phyloP scores from a whole-genome alignment of 331 rosid genomes.

The Phaseolus coccineus region DNA sequence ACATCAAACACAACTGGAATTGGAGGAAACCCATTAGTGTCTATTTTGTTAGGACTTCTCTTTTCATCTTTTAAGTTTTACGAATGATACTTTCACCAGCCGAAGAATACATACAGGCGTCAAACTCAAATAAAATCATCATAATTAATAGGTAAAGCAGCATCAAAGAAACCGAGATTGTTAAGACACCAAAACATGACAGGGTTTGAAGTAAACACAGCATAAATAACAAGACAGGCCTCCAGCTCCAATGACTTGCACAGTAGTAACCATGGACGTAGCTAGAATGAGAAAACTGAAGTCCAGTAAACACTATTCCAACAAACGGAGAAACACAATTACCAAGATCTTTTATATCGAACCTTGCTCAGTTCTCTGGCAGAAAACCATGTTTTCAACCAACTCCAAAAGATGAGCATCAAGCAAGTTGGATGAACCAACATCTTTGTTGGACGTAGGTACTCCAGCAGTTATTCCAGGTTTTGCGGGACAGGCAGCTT shows the following conservation, averaged over 20 bases:
- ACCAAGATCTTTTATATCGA: conserved; percentile 36
- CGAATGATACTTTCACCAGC: conserved; percentile 8
- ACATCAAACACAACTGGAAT: conserved; percentile 4
- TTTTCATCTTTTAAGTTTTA: background rate
- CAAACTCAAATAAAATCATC: background rate
- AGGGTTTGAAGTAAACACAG: background rate
- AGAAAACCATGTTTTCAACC: conserved; percentile 40
- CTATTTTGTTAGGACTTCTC: background rate
- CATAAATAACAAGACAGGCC: conserved; percentile 29
- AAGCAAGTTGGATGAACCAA: conserved; percentile 32
- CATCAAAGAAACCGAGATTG: background rate
- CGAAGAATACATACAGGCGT: conserved; percentile 2
- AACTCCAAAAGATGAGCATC: conserved; percentile 37
- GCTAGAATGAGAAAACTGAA: conserved; percentile 25
- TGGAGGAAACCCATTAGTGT: background rate
- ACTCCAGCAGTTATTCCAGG: conserved; percentile 41
- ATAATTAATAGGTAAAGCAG: background rate
- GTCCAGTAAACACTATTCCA: conserved; percentile 28
- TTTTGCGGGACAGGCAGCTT: conserved; percentile 39
- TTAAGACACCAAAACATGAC: conserved; percentile 18
- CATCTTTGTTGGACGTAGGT: conserved; percentile 19
- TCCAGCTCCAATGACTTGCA: conserved; percentile 8
- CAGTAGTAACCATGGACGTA: background rate
- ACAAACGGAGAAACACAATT: conserved; percentile 39
- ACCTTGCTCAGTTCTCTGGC: conserved; percentile 39